phyloP scores from a whole-genome alignment of 2,329 filamentous ascomycete genomes.

The Salinomyces thailandicus region DNA sequence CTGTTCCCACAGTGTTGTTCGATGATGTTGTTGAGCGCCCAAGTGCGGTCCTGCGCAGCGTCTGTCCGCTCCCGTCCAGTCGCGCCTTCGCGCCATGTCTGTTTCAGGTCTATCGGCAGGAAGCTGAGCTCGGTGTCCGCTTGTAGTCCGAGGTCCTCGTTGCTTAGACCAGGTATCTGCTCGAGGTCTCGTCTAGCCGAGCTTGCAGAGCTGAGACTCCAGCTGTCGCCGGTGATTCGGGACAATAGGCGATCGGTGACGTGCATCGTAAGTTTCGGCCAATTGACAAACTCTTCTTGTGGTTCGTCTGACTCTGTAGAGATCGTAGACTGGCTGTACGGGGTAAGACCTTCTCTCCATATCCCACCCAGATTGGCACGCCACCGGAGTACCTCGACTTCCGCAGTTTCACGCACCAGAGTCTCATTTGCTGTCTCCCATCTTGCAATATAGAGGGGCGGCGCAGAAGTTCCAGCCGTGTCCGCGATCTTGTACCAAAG shows the following conservation, averaged over 20 bases:
- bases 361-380: constrained; percentile 47
- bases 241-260: constrained; percentile 41
- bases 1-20: constrained; percentile 29
- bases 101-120: constrained; percentile 49
- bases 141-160: constrained; percentile 21
- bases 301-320: constrained; percentile 23
- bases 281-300: constrained; percentile 40
- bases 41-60: constrained; percentile 51
- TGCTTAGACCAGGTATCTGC: constrained; percentile 47
- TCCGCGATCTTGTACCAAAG: constrained; percentile 47
- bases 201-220: constrained; percentile 49
- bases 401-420: constrained; percentile 32
- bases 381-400: constrained; percentile 36
- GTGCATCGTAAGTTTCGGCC: constrained; percentile 40
- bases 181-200: constrained; percentile 47
- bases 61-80: constrained; percentile 53
- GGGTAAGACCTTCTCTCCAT: constrained; percentile 44
- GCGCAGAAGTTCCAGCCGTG: constrained; percentile 8
- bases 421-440: constrained; percentile 44
- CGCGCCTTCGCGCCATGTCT: constrained; percentile 52
- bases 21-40: constrained; percentile 48
- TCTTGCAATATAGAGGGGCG: constrained; percentile 43
- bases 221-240: constrained; percentile 43
- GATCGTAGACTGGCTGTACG: constrained; percentile 33
- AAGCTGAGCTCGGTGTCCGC: constrained; percentile 41